Conservation (phyloP, 176 grass and related monocot genomes). For the Eragrostis curvula region DNA sequence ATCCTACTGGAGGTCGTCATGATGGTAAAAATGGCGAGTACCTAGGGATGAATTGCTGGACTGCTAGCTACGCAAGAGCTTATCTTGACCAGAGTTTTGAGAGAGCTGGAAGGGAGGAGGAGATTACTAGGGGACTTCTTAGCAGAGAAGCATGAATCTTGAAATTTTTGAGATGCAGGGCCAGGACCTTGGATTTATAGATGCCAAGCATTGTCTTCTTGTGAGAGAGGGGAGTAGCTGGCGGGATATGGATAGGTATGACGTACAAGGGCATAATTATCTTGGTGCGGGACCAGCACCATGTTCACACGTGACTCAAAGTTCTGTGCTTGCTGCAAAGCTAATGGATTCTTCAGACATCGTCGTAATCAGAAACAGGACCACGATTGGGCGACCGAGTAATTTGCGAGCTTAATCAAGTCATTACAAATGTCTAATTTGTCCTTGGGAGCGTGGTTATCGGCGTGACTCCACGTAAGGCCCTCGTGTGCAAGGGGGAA, state of each 20-base stretch:
- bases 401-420: not conserved
- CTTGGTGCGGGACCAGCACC: not conserved
- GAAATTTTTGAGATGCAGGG: conserved; percentile 61
- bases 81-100: too few species aligned
- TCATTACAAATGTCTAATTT: not conserved
- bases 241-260: conserved; percentile 20
- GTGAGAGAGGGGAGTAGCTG: not conserved
- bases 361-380: not conserved
- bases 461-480: conserved; percentile 48
- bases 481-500: conserved; percentile 31
- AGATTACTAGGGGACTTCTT: not conserved
- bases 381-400: not conserved
- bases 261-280: not conserved
- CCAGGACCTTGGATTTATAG: conserved; percentile 34
- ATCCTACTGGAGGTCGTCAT: conserved; percentile 3
- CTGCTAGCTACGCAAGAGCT: not conserved
- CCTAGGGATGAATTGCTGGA: not conserved
- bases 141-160: conserved; percentile 11
- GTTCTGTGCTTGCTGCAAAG: not conserved
- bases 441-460: not conserved
- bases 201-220: not conserved
- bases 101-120: not conserved
- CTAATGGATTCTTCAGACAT: too few species aligned
- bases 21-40: not conserved
- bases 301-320: not conserved